These are phyloP conservation scores for Ottelia alismoides DNA, from an alignment of 106 monocot species.

Conservation along the genomic window DNA sequence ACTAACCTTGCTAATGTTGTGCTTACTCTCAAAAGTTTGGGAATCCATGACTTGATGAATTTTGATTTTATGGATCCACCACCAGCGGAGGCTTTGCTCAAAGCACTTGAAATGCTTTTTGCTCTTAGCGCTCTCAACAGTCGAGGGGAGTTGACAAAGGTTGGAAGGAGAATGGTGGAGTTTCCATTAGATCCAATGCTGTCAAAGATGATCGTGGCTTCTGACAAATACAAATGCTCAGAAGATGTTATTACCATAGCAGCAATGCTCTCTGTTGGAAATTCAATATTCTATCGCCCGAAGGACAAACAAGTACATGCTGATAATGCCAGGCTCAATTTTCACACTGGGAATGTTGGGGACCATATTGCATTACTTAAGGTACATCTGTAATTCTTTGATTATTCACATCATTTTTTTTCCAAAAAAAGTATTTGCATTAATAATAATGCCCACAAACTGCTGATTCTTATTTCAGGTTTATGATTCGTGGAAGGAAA, in stretches of 20 bases:
- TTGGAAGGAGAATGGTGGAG: conserved; percentile 89
- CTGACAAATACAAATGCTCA: conserved; percentile 81
- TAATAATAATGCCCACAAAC: too few relatives aligned
- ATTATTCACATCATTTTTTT: too few relatives aligned
- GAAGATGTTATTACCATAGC: conserved; percentile 72
- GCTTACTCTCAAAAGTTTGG: conserved; percentile 76
- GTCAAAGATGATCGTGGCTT: conserved; percentile 95
- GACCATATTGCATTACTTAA: conserved; percentile 87
- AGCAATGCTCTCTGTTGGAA: conserved; percentile 79
- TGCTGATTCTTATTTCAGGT: too few relatives aligned
- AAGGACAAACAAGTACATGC: conserved; percentile 97
- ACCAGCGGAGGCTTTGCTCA: conserved; percentile 76
- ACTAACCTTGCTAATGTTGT: conserved; percentile 92
- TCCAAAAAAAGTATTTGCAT: too few relatives aligned
- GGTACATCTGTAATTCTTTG: too few relatives aligned
- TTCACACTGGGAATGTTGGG: conserved; percentile 90
- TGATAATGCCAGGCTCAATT: conserved; percentile 85
- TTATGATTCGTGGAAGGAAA: too few relatives aligned
- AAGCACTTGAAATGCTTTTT: conserved; percentile 76
- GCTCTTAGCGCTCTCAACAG: conserved; percentile 81
- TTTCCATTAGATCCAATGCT: conserved; percentile 97
- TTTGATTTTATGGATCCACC: conserved; percentile 98
- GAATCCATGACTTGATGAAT: conserved; percentile 79
- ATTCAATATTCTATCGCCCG: conserved; percentile 92
- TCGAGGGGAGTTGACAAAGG: conserved; percentile 75